Conservation (phyloP, 257 asterid genomes). For the Salvia splendens region DNA sequence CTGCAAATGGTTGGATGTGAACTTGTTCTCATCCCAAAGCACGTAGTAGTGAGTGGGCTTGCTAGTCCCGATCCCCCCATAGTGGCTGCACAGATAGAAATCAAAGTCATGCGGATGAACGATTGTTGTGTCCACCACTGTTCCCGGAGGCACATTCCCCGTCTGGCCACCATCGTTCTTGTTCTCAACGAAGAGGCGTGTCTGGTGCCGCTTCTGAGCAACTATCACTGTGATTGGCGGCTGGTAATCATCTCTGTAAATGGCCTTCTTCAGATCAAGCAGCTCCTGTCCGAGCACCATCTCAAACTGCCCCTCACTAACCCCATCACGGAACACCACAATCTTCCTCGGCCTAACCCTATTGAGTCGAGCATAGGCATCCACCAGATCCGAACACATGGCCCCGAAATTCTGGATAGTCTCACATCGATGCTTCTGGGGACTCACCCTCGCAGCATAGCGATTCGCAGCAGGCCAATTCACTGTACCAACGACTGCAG, state of each 20-base stretch:
- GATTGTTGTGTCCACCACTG: slow-evolving; percentile 68
- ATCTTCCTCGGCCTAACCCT: slow-evolving; percentile 44
- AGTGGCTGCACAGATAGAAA: slow-evolving; percentile 78
- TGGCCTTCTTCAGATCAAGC: slow-evolving; percentile 34
- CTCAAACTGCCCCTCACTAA: slow-evolving; percentile 70
- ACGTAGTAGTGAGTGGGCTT: slow-evolving; percentile 73
- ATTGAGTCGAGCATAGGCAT: slow-evolving; percentile 42
- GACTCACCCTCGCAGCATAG: slow-evolving; percentile 65
- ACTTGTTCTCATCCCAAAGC: slow-evolving; percentile 56
- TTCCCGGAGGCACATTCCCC: slow-evolving; percentile 68
- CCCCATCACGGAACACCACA: slow-evolving; percentile 76
- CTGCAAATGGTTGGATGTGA: slow-evolving; percentile 58
- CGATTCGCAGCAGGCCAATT: slow-evolving; percentile 77
- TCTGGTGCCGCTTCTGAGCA: slow-evolving; percentile 74
- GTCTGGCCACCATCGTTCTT: slow-evolving; percentile 30
- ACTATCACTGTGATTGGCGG: slow-evolving; percentile 66
- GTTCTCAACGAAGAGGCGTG: slow-evolving; percentile 52
- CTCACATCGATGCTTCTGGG: slow-evolving; percentile 63
- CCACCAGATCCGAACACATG: slow-evolving; percentile 49
- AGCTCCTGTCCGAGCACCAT: slow-evolving; percentile 68
- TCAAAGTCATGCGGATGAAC: slow-evolving; percentile 66
- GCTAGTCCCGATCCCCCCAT: slow-evolving; percentile 75
- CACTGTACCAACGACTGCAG: slow-evolving; percentile 72
- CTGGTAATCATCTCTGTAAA: slow-evolving; percentile 35
- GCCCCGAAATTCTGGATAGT: slow-evolving; percentile 54